A percentile compares a stretch with the other conserved stretches of the same genome.
These are phyloP conservation scores for Salix dunnii DNA, from an alignment of 345 rosid genomes.

Conservation along the genomic window DNA sequence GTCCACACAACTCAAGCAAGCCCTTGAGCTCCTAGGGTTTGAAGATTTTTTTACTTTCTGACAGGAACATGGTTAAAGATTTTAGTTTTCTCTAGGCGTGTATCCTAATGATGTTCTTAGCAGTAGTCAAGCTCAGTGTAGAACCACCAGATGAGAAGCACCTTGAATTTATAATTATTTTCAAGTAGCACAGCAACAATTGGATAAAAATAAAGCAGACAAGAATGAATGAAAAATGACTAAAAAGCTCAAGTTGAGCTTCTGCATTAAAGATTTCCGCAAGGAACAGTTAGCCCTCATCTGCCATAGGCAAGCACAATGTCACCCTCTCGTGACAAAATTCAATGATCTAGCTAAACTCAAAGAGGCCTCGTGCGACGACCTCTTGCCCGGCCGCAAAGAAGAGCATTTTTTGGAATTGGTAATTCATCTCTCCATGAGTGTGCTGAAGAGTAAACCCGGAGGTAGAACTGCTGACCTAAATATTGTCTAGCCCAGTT, in stretches of 20 bases:
- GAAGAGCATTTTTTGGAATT: slow-evolving; percentile 53
- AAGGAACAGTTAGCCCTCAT: background rate
- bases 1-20: too few species aligned
- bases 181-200: background rate
- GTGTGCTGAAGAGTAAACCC: slow-evolving; percentile 43
- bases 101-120: too few species aligned
- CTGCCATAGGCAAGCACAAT: background rate
- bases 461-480: slow-evolving; percentile 66
- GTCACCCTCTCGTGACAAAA: slow-evolving; percentile 65
- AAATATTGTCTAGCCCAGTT: slow-evolving; percentile 60
- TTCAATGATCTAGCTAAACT: background rate
- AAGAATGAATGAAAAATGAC: background rate
- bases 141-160: background rate
- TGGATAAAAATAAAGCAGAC: background rate
- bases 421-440: slow-evolving; percentile 67
- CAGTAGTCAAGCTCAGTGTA: too few species aligned
- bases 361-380: slow-evolving; percentile 64
- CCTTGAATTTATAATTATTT: background rate
- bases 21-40: too few species aligned
- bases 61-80: too few species aligned
- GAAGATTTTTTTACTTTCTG: too few species aligned
- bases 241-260: slow-evolving; percentile 30
- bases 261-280: slow-evolving; percentile 11
- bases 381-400: slow-evolving; percentile 62
- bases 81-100: too few species aligned